Conservation (phyloP, 148 eudicot genomes). For the Dianthus caryophyllus region DNA sequence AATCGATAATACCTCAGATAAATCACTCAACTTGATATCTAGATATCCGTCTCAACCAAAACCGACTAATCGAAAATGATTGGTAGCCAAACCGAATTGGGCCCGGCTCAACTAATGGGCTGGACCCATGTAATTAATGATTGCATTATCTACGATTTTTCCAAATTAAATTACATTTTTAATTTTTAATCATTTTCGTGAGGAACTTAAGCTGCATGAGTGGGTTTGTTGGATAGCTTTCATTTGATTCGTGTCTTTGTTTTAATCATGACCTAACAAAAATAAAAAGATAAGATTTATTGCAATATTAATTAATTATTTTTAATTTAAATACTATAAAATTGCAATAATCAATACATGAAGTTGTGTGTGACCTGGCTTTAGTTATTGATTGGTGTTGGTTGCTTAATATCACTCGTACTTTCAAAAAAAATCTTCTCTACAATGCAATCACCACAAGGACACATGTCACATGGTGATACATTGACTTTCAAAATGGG, state of each 20-base stretch:
- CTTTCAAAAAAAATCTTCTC: too few relatives aligned
- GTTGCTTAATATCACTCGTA: neutral
- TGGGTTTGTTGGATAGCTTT: conserved; percentile 7
- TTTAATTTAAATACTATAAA: neutral
- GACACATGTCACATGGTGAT: too few relatives aligned
- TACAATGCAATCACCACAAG: too few relatives aligned
- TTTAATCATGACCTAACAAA: conserved; percentile 12
- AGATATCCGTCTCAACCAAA: too few relatives aligned
- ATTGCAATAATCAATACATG: neutral
- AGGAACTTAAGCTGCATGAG: neutral
- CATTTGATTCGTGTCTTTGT: conserved; percentile 14
- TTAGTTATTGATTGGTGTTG: neutral
- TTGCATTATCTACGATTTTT: too few relatives aligned
- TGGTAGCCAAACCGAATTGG: too few relatives aligned
- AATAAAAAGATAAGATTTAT: neutral
- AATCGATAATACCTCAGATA: too few relatives aligned
- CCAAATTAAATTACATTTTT: too few relatives aligned
- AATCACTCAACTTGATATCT: too few relatives aligned
- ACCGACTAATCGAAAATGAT: too few relatives aligned
- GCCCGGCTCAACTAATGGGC: too few relatives aligned
- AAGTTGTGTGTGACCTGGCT: neutral
- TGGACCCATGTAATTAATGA: neutral
- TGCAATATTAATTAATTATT: neutral
- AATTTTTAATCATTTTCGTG: neutral
- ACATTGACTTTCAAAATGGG: too few relatives aligned